Conservation (phyloP, 495 filamentous ascomycete genomes). For the Annulohypoxylon bovei region DNA sequence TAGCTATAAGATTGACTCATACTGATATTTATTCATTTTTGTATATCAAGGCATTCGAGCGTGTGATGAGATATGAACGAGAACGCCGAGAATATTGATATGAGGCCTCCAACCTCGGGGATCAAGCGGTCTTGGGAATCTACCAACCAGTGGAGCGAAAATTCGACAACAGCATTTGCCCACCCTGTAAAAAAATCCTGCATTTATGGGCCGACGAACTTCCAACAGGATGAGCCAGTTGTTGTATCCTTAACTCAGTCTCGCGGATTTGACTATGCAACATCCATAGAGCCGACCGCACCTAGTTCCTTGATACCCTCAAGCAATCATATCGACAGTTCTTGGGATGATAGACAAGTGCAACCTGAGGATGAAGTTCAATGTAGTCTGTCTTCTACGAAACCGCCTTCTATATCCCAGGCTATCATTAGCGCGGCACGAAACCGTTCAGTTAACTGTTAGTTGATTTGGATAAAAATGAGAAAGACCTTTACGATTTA, state of each 20-base stretch:
- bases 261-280: neutral
- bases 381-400: neutral
- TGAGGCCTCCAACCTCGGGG: neutral
- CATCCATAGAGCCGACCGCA: neutral
- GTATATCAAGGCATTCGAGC: neutral
- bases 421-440: neutral
- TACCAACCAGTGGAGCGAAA: neutral
- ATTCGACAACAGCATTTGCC: neutral
- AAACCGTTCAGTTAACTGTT: too few species aligned
- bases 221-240: neutral
- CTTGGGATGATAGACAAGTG: neutral
- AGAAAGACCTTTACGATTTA: slow-evolving; percentile 8
- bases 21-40: neutral
- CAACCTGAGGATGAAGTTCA: neutral
- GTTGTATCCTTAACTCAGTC: neutral
- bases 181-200: neutral
- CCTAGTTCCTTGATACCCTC: neutral
- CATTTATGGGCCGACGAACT: neutral
- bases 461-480: slow-evolving; percentile 8
- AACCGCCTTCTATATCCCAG: neutral
- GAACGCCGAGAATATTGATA: neutral
- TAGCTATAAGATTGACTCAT: neutral
- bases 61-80: neutral
- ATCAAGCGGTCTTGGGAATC: slow-evolving; percentile 19
- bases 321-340: neutral